Evolutionary conservation across 2,329 filamentous ascomycete species (phyloP).

Genomic region (Chaetomium sp.): DNA sequence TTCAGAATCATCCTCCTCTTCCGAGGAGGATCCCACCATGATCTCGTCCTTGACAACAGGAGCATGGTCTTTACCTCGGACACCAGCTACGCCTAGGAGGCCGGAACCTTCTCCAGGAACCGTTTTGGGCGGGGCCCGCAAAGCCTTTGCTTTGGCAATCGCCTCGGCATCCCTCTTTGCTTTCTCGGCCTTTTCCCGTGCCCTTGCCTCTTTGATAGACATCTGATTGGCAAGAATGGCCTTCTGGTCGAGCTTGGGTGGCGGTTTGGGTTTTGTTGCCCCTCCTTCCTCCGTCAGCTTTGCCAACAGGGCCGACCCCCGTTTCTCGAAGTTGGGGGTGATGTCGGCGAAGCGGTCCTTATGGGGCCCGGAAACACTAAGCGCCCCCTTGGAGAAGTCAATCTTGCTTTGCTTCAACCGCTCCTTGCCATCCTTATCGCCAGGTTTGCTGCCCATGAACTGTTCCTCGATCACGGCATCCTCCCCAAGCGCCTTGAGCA

Average conservation of each 20-base stretch:
- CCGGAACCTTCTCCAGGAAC: slow-evolving; percentile 75
- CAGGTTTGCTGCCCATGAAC: slow-evolving; percentile 37
- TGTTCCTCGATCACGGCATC: slow-evolving; percentile 46
- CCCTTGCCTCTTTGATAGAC: slow-evolving; percentile 66
- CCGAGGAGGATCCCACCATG: slow-evolving; percentile 79
- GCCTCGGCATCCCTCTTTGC: slow-evolving; percentile 64
- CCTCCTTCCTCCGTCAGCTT: slow-evolving; percentile 36
- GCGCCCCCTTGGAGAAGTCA: slow-evolving; percentile 55
- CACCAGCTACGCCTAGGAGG: slow-evolving; percentile 59
- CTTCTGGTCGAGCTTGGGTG: slow-evolving; percentile 34
- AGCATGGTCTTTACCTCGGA: slow-evolving; percentile 72
- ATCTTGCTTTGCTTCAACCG: slow-evolving; percentile 52
- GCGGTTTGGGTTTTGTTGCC: slow-evolving; percentile 36
- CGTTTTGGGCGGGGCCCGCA: slow-evolving; percentile 43
- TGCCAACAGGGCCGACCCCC: slow-evolving; percentile 32
- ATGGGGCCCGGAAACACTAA: slow-evolving; percentile 28
- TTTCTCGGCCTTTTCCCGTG: slow-evolving; percentile 67
- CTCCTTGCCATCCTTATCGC: slow-evolving; percentile 27
- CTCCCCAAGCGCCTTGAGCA: slow-evolving; percentile 58
- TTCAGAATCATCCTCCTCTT: slow-evolving; percentile 56
- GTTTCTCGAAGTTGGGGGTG: slow-evolving; percentile 39
- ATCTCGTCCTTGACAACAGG: slow-evolving; percentile 67
- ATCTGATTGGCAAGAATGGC: slow-evolving; percentile 36
- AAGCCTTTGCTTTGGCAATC: slow-evolving; percentile 62
- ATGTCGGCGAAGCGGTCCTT: slow-evolving; percentile 43